Conservation (phyloP, 192 early-diverging fungal genomes). For the Borealophlyctis nickersoniae region DNA sequence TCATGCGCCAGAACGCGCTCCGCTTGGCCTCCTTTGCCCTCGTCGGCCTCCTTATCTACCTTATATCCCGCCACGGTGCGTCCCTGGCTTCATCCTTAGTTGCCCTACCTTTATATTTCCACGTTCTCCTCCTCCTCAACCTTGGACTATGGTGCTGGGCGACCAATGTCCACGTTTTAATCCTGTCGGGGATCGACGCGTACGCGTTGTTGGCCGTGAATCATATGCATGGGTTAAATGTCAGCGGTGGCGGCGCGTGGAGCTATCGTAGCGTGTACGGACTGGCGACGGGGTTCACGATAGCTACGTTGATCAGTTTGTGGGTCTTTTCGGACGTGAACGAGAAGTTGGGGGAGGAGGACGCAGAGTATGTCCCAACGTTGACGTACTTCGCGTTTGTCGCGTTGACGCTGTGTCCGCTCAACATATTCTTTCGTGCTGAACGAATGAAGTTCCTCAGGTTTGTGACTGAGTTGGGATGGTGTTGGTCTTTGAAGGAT, state of each 20-base stretch:
- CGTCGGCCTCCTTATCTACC: not conserved
- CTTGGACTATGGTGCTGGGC: constrained; percentile 51
- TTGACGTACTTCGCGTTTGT: constrained; percentile 33
- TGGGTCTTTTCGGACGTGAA: constrained; percentile 20
- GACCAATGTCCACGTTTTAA: constrained; percentile 42
- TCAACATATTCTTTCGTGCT: constrained; percentile 19
- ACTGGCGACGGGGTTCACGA: constrained; percentile 27
- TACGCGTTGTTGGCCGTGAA: constrained; percentile 20
- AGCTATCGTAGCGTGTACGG: constrained; percentile 30
- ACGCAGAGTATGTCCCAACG: constrained; percentile 32
- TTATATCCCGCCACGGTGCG: not conserved
- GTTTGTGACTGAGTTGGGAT: constrained; percentile 18
- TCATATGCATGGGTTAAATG: not conserved
- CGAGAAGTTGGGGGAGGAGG: constrained; percentile 31
- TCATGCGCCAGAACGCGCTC: not conserved
- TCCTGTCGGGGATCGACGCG: constrained; percentile 33
- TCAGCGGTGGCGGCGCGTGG: not conserved
- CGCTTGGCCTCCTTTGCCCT: not conserved
- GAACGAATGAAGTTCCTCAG: constrained; percentile 39
- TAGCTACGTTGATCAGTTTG: constrained; percentile 23
- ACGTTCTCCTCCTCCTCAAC: constrained; percentile 39
- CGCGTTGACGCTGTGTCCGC: constrained; percentile 16
- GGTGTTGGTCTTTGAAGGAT: not conserved
- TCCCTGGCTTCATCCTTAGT: not conserved
- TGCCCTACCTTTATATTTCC: constrained; percentile 31